Conservation (phyloP, 2,329 filamentous ascomycete genomes). For the Hypocrella siamensis region DNA sequence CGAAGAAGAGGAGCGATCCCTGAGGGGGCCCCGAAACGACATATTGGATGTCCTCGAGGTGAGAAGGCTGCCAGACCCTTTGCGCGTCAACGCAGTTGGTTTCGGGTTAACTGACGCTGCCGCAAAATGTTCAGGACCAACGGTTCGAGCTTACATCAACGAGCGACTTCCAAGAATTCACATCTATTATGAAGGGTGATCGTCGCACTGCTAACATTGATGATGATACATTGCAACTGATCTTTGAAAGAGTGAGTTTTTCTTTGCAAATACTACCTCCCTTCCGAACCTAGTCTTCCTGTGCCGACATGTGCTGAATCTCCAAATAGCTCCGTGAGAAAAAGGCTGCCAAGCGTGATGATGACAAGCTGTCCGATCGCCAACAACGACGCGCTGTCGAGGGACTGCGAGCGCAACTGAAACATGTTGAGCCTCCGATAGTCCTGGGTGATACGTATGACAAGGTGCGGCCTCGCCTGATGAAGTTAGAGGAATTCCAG, state of each 20-base stretch:
- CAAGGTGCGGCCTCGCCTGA: constrained; percentile 63
- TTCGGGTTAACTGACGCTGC: background rate
- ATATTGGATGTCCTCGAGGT: constrained; percentile 82
- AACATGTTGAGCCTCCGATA: constrained; percentile 78
- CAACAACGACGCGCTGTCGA: constrained; percentile 76
- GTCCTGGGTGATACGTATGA: constrained; percentile 72
- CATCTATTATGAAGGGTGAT: constrained; percentile 68
- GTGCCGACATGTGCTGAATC: background rate
- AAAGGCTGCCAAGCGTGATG: constrained; percentile 64
- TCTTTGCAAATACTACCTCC: background rate
- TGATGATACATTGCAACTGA: constrained; percentile 58
- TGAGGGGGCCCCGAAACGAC: constrained; percentile 67
- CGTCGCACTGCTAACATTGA: constrained; percentile 78
- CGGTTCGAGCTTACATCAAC: constrained; percentile 79
- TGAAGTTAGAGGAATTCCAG: constrained; percentile 71
- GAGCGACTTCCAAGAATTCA: constrained; percentile 81
- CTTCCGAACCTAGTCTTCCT: background rate
- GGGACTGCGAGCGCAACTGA: constrained; percentile 69
- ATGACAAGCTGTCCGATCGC: constrained; percentile 73
- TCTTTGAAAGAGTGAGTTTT: constrained; percentile 60
- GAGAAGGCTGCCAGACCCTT: constrained; percentile 19
- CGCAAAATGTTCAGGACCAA: constrained; percentile 47
- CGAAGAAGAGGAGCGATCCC: constrained; percentile 81
- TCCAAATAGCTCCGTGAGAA: constrained; percentile 60
- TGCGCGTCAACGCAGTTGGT: no score